phyloP scores from a whole-genome alignment of 208 protist species.

The Herpetomonas tarakana region DNA sequence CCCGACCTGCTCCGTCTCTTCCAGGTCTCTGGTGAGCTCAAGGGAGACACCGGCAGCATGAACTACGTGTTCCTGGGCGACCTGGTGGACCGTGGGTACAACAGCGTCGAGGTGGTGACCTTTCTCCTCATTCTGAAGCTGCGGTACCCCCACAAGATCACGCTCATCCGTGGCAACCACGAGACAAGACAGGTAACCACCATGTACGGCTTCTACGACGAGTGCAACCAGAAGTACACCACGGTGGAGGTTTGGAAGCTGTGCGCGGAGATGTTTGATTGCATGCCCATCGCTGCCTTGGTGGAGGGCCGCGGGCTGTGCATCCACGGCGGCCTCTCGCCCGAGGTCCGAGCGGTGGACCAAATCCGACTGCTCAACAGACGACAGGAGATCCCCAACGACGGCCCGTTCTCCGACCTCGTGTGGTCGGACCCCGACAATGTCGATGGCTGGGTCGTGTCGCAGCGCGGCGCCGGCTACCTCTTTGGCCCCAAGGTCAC shows the following conservation, averaged over 20 bases:
- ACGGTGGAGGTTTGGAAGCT: constrained; percentile 96
- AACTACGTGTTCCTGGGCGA: constrained; percentile 95
- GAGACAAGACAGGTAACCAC: constrained; percentile 82
- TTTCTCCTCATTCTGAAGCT: constrained; percentile 93
- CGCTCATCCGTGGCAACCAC: constrained; percentile 92
- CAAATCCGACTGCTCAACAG: constrained; percentile 85
- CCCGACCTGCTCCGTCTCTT: constrained; percentile 96
- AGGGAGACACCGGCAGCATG: constrained; percentile 46
- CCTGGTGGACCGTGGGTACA: constrained; percentile 95
- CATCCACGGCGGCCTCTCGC: constrained; percentile 98
- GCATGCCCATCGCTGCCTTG: constrained; percentile 97
- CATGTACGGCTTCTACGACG: constrained; percentile 93
- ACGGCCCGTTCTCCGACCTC: constrained; percentile 81
- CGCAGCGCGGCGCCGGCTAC: constrained; percentile 82
- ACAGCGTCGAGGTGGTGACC: constrained; percentile 94
- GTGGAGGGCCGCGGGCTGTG: constrained; percentile 95
- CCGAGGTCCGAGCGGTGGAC: constrained; percentile 89
- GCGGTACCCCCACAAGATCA: constrained; percentile 78
- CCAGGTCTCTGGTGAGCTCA: constrained; percentile 88
- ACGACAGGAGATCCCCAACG: constrained; percentile 84
- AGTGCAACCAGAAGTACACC: constrained; percentile 81
- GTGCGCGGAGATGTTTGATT: constrained; percentile 99
- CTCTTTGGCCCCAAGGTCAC: constrained; percentile 79
- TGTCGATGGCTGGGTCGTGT: constrained; percentile 75
- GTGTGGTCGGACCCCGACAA: constrained; percentile 91